Evolutionary conservation across 805 yeast species (phyloP), one percentile per base, ranked within the genome.

Genomic region (Wickerhamiella nectarea): DNA sequence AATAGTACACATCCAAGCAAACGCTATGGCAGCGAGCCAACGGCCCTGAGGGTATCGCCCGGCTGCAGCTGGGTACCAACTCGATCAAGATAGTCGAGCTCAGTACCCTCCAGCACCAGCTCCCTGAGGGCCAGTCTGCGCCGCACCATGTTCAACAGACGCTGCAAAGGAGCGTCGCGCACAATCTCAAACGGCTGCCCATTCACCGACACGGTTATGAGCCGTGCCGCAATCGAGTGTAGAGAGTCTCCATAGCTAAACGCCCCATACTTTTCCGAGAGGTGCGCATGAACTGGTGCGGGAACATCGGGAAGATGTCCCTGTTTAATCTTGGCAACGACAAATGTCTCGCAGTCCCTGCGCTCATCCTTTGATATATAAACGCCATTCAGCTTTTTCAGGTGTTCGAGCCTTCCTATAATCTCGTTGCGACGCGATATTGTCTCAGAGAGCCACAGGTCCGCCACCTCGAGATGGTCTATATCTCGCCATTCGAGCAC

Each of bases 321-420:
- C 15, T 53, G 47, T n/a, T 52, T 55, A 0, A 80, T 72, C 48
- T 67, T 67, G 4, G 76, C 66, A 22, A 80, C 62, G 47, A 80
- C 76, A 54, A 71, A 83, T 4, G 81, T 56, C 56, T 85, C 94
- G 1, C 82, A 79, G 50, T 78, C 80, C 5, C 46, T 50, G 14
- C 85, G 65, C 39, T 76, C 80, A 1, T 60, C 66, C 0, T 36
- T 44, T 2, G 63, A 54, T 7, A 83, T 60, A 0, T 29, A 41
- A 0, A 76, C 67, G 1, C 94, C 94, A 53, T 86, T 76, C 11
- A 85, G 59, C 19, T 58, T 61, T 1, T 38, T 33, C 1, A 79
- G 35, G 0, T 48, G 43, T 1, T 62, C 60, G 34, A 64, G 58
- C 20, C 81, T 59, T 1, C 76, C 77, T 15, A 79, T 66, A 2